phyloP scores from a whole-genome alignment of 2,329 filamentous ascomycete species.

The Trichoderma sp. region DNA sequence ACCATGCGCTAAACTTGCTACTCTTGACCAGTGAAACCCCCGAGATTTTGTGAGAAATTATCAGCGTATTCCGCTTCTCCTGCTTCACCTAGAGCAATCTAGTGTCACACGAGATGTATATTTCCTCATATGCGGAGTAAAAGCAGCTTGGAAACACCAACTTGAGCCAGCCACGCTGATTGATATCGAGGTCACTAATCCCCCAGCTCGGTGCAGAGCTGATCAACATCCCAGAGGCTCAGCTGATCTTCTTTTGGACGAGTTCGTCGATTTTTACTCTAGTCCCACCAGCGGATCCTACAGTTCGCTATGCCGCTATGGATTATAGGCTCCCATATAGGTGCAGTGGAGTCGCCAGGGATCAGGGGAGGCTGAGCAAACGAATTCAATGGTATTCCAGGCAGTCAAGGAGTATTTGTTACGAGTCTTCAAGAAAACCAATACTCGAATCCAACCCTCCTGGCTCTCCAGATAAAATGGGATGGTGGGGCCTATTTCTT shows the following conservation, averaged over 20 bases:
- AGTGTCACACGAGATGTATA: background rate
- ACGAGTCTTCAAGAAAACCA: background rate
- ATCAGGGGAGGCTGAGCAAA: background rate
- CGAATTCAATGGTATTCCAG: background rate
- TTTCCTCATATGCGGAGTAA: too few species aligned
- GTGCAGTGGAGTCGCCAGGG: background rate
- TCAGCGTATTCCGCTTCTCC: too few species aligned
- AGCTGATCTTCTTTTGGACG: background rate
- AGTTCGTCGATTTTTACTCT: background rate
- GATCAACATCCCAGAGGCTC: background rate
- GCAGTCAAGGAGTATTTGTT: background rate
- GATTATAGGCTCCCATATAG: background rate
- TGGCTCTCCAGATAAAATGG: background rate
- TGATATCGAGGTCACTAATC: background rate
- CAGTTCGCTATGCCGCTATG: background rate
- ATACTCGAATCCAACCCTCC: background rate
- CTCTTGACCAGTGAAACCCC: too few species aligned
- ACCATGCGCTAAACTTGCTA: too few species aligned
- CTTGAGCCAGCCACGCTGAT: background rate
- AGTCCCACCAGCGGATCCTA: background rate
- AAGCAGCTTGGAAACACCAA: background rate
- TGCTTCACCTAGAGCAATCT: background rate
- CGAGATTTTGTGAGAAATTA: too few species aligned
- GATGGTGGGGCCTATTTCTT: background rate
- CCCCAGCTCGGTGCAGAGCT: background rate